These are phyloP conservation scores for Cymbopogon flexuosus DNA, from an alignment of 202 grass and related monocot species.

Conservation along the genomic window DNA sequence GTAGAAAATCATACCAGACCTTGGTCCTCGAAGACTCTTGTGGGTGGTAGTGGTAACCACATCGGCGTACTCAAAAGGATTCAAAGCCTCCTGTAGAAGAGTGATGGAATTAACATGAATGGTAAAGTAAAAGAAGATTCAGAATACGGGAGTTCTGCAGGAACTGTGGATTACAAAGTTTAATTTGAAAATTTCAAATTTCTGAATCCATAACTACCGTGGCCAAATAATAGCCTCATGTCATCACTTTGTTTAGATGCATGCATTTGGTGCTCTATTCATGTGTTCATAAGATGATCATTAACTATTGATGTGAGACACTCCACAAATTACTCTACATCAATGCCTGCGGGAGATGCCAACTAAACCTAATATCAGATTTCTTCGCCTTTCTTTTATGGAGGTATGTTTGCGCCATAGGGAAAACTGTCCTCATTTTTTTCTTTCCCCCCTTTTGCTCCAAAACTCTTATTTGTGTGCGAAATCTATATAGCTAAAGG, in stretches of 20 bases:
- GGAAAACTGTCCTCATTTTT: too few species aligned
- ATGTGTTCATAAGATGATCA: not conserved
- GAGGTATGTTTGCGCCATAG: not conserved
- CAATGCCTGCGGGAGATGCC: not conserved
- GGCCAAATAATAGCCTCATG: not conserved
- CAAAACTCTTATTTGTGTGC: not conserved
- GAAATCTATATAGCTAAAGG: not conserved
- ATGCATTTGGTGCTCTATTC: not conserved
- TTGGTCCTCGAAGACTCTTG: conserved; percentile 87
- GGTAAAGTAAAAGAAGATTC: not conserved
- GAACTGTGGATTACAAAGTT: not conserved
- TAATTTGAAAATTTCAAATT: not conserved
- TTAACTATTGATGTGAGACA: not conserved
- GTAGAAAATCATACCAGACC: conserved; percentile 98
- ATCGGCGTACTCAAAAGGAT: conserved; percentile 91
- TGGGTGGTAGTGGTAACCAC: conserved; percentile 95
- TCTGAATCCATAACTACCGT: not conserved
- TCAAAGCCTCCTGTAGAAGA: conserved; percentile 52
- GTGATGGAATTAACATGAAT: not conserved
- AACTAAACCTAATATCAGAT: not conserved
- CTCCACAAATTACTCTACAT: not conserved
- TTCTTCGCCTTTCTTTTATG: not conserved
- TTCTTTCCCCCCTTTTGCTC: not conserved
- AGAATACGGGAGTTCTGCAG: not conserved
- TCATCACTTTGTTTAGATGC: not conserved